phyloP scores from a whole-genome alignment of 73 alveolate genomes.

The Paramecium primaurelia region DNA sequence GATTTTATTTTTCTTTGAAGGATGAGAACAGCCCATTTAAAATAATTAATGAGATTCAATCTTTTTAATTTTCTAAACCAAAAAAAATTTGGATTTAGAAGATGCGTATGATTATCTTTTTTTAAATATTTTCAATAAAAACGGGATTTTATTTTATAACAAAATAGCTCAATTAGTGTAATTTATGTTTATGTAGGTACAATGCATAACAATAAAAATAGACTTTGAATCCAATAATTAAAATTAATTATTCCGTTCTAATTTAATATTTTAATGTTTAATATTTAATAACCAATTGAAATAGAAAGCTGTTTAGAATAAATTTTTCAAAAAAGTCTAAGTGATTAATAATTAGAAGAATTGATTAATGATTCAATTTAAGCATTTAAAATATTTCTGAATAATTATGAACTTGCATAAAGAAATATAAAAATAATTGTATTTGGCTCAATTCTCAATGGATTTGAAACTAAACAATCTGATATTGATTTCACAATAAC shows the following conservation, averaged over 20 bases:
- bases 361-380: not conserved
- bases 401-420: not conserved
- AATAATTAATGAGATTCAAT: not conserved
- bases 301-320: not conserved
- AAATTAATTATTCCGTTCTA: not conserved
- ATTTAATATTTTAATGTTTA: not conserved
- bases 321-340: not conserved
- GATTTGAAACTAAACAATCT: not conserved
- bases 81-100: too few relatives aligned
- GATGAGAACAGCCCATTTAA: not conserved
- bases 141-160: not conserved
- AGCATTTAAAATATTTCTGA: not conserved
- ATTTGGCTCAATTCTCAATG: not conserved
- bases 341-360: not conserved
- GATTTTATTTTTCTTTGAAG: not conserved
- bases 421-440: not conserved
- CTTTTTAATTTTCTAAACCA: not conserved
- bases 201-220: too few relatives aligned
- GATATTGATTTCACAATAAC: not conserved
- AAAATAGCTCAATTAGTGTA: not conserved
- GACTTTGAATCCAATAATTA: not conserved
- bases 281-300: not conserved
- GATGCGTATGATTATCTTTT: not conserved
- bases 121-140: too few relatives aligned
- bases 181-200: too few relatives aligned